Evolutionary conservation across 495 filamentous ascomycete genomes (phyloP).

Genomic region (Penicillium soppii): DNA sequence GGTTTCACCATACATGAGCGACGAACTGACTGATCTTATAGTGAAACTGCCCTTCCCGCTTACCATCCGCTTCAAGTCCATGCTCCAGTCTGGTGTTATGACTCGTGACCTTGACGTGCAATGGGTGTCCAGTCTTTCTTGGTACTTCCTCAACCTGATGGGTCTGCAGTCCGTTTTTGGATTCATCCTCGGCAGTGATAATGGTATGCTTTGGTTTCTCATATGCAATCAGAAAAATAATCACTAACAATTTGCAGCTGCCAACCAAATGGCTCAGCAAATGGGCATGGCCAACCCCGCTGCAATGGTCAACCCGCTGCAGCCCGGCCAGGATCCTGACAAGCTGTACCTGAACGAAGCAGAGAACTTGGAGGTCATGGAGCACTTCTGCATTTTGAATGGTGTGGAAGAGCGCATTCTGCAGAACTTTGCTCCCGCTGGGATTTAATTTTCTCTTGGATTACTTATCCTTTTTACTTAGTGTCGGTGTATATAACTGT

Average conservation of each 20-base stretch:
- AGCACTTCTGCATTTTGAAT: slow-evolving; percentile 86
- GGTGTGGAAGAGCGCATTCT: slow-evolving; percentile 83
- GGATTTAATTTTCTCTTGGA: slow-evolving; percentile 13
- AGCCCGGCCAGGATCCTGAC: slow-evolving; percentile 90
- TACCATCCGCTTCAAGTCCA: slow-evolving; percentile 97
- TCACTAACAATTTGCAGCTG: slow-evolving; percentile 56
- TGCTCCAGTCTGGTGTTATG: slow-evolving; percentile 94
- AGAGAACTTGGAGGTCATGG: slow-evolving; percentile 92
- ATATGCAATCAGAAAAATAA: background rate
- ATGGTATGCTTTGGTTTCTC: slow-evolving; percentile 59
- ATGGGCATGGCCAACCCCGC: slow-evolving; percentile 80
- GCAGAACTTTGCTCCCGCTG: slow-evolving; percentile 36
- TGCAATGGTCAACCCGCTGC: slow-evolving; percentile 72
- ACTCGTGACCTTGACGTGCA: slow-evolving; percentile 94
- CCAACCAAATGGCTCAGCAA: slow-evolving; percentile 91
- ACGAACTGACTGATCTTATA: slow-evolving; percentile 33
- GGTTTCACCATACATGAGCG: background rate
- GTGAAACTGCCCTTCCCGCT: slow-evolving; percentile 99
- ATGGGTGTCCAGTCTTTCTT: slow-evolving; percentile 97
- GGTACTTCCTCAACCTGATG: slow-evolving; percentile 98
- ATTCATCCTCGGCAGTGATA: slow-evolving; percentile 92
- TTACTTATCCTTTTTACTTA: background rate
- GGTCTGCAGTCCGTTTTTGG: slow-evolving; percentile 97
- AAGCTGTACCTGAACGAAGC: slow-evolving; percentile 89
- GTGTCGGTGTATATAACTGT: slow-evolving; percentile 11